Conservation (phyloP, 805 yeast species). For the Cyberlindnera galapagoensis region DNA sequence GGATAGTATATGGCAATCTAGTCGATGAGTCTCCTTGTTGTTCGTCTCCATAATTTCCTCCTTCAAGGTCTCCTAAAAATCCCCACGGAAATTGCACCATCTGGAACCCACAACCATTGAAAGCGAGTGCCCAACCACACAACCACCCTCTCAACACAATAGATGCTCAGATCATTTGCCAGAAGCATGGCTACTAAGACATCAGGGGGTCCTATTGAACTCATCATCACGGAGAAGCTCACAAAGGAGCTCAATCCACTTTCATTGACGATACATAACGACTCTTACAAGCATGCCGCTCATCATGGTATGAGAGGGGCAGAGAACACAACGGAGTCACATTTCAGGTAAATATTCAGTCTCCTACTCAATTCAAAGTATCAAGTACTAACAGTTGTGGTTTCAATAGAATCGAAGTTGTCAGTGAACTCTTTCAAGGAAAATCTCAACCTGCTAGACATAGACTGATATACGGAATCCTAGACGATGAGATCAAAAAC, state of each 20-base stretch:
- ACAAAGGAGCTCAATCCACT: constrained; percentile 31
- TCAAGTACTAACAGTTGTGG: too few species aligned
- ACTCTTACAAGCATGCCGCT: constrained; percentile 82
- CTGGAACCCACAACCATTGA: too few species aligned
- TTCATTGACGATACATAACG: constrained; percentile 55
- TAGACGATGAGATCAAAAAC: constrained; percentile 64
- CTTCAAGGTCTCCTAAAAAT: too few species aligned
- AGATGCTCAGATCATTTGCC: constrained; percentile 4
- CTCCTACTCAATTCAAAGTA: too few species aligned
- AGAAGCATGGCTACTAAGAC: constrained; percentile 21
- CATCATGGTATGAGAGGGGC: constrained; percentile 80
- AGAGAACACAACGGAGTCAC: constrained; percentile 68
- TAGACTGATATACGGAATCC: constrained; percentile 58
- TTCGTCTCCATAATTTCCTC: too few species aligned
- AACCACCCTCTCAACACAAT: too few species aligned
- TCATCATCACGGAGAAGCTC: constrained; percentile 17
- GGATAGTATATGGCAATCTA: too few species aligned
- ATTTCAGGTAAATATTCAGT: constrained; percentile 39
- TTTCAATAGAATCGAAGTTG: constrained; percentile 47
- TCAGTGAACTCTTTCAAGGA: constrained; percentile 63
- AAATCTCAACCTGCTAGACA: constrained; percentile 69
- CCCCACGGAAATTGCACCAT: too few species aligned
- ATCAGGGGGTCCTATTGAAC: constrained; percentile 21
- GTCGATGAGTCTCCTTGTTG: too few species aligned
- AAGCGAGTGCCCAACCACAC: too few species aligned